phyloP scores from a whole-genome alignment of 192 early-diverging fungal species.

The Entomortierella parvispora region DNA sequence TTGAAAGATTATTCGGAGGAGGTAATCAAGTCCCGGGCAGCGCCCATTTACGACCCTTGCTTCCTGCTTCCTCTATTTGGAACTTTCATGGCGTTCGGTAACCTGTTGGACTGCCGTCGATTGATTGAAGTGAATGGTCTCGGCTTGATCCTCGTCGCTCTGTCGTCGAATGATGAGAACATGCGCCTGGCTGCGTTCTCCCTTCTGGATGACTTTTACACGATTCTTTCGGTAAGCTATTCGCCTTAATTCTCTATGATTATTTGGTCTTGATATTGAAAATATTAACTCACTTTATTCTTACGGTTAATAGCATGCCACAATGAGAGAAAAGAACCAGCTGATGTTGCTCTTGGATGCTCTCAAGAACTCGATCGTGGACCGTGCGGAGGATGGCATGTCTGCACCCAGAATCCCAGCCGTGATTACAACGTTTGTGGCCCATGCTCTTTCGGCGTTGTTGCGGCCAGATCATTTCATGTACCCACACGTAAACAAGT shows the following conservation, averaged over 20 bases:
- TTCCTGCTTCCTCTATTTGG: slow-evolving; percentile 81
- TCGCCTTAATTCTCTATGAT: neutral
- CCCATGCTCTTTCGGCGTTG: slow-evolving; percentile 68
- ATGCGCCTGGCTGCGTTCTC: slow-evolving; percentile 73
- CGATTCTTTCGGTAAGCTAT: slow-evolving; percentile 58
- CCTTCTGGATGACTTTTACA: slow-evolving; percentile 73
- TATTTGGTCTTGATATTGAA: too few relatives aligned
- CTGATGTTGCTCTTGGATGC: slow-evolving; percentile 71
- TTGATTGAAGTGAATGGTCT: slow-evolving; percentile 77
- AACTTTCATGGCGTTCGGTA: slow-evolving; percentile 57
- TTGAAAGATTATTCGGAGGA: slow-evolving; percentile 19
- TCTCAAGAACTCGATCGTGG: slow-evolving; percentile 74
- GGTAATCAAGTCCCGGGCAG: slow-evolving; percentile 10
- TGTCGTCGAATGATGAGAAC: slow-evolving; percentile 64
- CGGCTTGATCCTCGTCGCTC: slow-evolving; percentile 71
- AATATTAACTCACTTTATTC: too few relatives aligned
- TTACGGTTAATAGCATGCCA: slow-evolving; percentile 43
- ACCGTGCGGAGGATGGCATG: slow-evolving; percentile 38
- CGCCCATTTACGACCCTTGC: slow-evolving; percentile 69
- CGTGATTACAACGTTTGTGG: slow-evolving; percentile 73
- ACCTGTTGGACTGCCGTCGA: slow-evolving; percentile 64
- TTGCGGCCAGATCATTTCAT: slow-evolving; percentile 79
- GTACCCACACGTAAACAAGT: slow-evolving; percentile 79
- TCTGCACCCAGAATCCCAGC: slow-evolving; percentile 69
- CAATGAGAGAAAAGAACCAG: slow-evolving; percentile 77